Conservation (phyloP, 164 flowering plant species). For the Kingdonia uniflora region DNA sequence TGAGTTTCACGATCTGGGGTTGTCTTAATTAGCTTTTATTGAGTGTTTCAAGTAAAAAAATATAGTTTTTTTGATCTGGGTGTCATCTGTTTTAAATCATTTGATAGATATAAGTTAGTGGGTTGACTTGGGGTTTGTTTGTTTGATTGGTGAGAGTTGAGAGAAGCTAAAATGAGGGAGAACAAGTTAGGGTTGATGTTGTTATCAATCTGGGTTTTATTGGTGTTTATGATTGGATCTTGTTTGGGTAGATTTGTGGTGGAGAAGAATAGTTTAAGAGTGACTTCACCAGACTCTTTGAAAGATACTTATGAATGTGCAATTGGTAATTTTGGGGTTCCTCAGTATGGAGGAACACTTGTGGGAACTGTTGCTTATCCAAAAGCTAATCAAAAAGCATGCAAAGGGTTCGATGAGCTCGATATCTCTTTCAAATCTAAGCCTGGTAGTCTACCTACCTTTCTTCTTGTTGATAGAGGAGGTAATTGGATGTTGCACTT, state of each 20-base stretch:
- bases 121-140: not conserved
- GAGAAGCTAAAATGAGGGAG: too few relatives aligned
- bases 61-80: too few relatives aligned
- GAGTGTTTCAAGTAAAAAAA: not conserved
- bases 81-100: too few relatives aligned
- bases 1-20: not conserved
- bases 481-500: slow-evolving; percentile 38
- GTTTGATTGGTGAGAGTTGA: too few relatives aligned
- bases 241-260: slow-evolving; percentile 71
- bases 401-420: too few relatives aligned
- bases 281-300: too few relatives aligned
- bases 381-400: too few relatives aligned
- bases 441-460: too few relatives aligned
- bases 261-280: slow-evolving; percentile 93
- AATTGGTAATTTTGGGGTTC: slow-evolving; percentile 94
- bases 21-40: not conserved
- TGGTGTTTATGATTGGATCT: slow-evolving; percentile 13
- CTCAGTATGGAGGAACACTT: too few relatives aligned
- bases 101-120: not conserved
- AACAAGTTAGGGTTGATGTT: too few relatives aligned
- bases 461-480: slow-evolving; percentile 87
- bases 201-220: slow-evolving; percentile 25
- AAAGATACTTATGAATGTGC: slow-evolving; percentile 88
- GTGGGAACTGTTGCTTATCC: too few relatives aligned
- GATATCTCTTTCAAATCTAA: too few relatives aligned